Percentiles rank a stretch among this genome's conserved stretches.
These are phyloP conservation scores for Diplodia sapinea DNA, from an alignment of 2,329 filamentous ascomycete species.

Conservation along the genomic window DNA sequence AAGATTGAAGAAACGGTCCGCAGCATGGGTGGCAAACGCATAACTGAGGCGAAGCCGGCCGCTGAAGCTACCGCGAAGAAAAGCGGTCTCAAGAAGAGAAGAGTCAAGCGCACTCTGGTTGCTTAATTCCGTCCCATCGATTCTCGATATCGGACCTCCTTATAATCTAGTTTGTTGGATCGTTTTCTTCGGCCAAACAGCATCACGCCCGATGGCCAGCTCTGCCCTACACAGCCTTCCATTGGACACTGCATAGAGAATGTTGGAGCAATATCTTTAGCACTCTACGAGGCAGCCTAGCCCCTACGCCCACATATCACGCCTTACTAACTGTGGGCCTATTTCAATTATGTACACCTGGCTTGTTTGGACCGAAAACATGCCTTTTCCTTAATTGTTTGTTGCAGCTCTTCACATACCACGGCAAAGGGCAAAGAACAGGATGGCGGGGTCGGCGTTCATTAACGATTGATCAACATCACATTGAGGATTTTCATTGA, in stretches of 20 bases:
- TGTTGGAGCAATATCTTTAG: background rate
- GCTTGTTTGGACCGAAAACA: background rate
- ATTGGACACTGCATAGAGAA: background rate
- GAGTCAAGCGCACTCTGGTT: slow-evolving; percentile 15
- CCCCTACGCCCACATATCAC: background rate
- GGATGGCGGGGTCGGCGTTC: slow-evolving; percentile 13
- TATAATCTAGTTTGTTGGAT: background rate
- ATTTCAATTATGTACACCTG: background rate
- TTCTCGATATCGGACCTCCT: background rate
- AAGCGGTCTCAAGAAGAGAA: slow-evolving; percentile 6
- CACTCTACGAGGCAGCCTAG: background rate
- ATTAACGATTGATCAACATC: background rate
- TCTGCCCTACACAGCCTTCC: background rate
- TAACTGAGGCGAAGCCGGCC: slow-evolving; percentile 47
- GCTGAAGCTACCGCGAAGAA: slow-evolving; percentile 16
- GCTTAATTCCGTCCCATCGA: slow-evolving; percentile 4
- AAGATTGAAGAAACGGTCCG: slow-evolving; percentile 74
- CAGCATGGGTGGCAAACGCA: slow-evolving; percentile 72
- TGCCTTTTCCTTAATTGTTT: background rate
- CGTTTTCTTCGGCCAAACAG: background rate
- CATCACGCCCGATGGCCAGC: background rate
- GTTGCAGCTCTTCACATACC: background rate
- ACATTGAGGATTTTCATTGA: background rate
- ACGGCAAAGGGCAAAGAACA: slow-evolving; percentile 14
- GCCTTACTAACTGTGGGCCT: background rate